Evolutionary conservation across 768 basidiomycete species (phyloP), one percentile per base, ranked within the genome.

Genomic region (Hericium rajendrae): DNA sequence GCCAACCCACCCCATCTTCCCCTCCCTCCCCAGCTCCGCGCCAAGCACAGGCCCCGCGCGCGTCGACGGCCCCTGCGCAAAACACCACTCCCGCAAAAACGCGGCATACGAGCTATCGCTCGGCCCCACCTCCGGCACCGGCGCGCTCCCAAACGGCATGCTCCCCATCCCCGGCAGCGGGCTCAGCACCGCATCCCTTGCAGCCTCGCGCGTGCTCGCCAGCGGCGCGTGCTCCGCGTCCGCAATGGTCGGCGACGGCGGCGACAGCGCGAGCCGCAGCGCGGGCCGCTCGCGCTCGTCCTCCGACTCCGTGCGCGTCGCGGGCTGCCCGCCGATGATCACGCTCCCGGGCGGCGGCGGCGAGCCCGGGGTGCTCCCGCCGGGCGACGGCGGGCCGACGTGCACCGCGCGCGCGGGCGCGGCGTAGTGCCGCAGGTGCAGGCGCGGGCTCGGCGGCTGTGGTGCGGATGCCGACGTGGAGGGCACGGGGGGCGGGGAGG

Each of bases 51-150:
- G 32, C 32, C 32, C 32, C 32, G 32, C 32, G 5, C 32, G 5
- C 32, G 32, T 32, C 32, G 59, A 53, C 51, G 61, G 38, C 39
- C 60, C 60, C 18, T 63, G 60, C 4, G 62, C 60, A 20, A 63
- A 63, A 53, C 62, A 63, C 62, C 62, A 63, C 53, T 63, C 60
- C 38, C 62, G 57, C n/a, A 63, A 38, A 20, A 63, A 18, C n/a
- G 53, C 20, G 8, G 62, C 62, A 10, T 61, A 63, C 20, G 62
- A 61, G 22, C 55, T 43, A 37, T 61, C 60, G 26, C 51, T 28
- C 8, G 51, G 12, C 8, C 26, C 38, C 48, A 15, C 62, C 32
- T 22, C 54, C 24, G 54, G 46, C 26, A n/a, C 41, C 18, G 41
- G n/a, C 32, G 28, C 38, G 38, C 8, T 20, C 13, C 53, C 22